Evolutionary conservation across 2,329 filamentous ascomycete species (phyloP).

Genomic region (Tolypocladium album): DNA sequence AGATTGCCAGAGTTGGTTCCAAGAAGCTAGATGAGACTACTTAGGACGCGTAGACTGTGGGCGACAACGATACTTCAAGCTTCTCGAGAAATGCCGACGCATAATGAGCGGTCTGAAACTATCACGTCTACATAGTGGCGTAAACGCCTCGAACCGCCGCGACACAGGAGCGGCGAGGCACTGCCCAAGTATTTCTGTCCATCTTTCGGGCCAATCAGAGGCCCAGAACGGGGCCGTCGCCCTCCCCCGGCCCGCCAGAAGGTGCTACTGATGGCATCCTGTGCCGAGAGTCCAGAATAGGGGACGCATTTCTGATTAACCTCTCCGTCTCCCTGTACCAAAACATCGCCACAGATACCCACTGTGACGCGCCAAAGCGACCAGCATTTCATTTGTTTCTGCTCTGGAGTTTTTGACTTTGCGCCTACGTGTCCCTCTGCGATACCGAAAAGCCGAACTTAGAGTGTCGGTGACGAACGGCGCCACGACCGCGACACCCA

Average conservation of each 20-base stretch:
- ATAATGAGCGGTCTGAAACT: not conserved
- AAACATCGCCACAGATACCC: conserved; percentile 7
- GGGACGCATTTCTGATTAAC: conserved; percentile 14
- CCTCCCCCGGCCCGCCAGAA: conserved; percentile 5
- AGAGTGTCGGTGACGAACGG: not conserved
- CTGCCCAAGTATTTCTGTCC: conserved; percentile 11
- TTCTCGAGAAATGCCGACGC: not conserved
- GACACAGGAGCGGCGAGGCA: not conserved
- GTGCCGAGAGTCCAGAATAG: conserved; percentile 9
- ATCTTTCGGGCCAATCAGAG: conserved; percentile 15
- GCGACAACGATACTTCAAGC: too few species aligned
- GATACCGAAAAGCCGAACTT: not conserved
- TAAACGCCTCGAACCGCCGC: not conserved
- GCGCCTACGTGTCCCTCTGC: not conserved
- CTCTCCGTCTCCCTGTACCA: conserved; percentile 6
- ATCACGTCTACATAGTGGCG: not conserved
- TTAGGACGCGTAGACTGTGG: not conserved
- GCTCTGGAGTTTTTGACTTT: not conserved
- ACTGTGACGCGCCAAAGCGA: not conserved
- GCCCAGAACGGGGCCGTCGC: conserved; percentile 15
- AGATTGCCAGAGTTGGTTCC: not conserved
- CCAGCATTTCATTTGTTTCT: not conserved
- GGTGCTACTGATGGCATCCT: not conserved
- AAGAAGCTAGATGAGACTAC: not conserved
- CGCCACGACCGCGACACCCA: not conserved